phyloP scores from a whole-genome alignment of 2,329 filamentous ascomycete species.

The Knufia fluminis region DNA sequence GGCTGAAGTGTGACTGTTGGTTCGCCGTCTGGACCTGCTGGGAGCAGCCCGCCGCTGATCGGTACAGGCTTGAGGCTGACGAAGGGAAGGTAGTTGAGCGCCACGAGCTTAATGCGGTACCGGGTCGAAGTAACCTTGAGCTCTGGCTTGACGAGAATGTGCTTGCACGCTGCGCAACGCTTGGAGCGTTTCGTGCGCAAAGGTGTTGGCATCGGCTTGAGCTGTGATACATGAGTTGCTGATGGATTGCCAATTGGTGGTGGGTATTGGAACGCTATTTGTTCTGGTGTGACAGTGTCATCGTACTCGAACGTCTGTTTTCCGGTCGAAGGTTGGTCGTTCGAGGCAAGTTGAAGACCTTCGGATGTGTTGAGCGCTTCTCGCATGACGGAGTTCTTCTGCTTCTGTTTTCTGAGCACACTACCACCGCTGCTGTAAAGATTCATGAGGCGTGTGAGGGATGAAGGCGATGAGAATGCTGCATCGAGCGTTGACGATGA shows the following conservation, averaged over 20 bases:
- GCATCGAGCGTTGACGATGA: constrained; percentile 40
- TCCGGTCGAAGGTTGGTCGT: constrained; percentile 33
- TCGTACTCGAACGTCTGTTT: constrained; percentile 12
- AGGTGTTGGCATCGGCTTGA: constrained; percentile 72
- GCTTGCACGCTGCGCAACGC: constrained; percentile 81
- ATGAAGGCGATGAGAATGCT: constrained; percentile 60
- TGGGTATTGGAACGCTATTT: constrained; percentile 40
- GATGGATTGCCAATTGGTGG: constrained; percentile 30
- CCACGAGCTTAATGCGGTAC: constrained; percentile 86
- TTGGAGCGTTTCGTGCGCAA: constrained; percentile 89
- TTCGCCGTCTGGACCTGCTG: constrained; percentile 22
- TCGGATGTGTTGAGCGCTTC: constrained; percentile 65
- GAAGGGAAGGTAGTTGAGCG: constrained; percentile 76
- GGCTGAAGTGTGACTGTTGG: constrained; percentile 40
- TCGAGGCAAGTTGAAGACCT: constrained; percentile 57
- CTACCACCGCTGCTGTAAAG: constrained; percentile 61
- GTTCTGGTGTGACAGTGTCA: constrained; percentile 15
- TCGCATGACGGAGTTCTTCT: constrained; percentile 64
- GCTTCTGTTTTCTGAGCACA: constrained; percentile 50
- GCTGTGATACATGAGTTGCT: constrained; percentile 58
- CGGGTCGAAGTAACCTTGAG: constrained; percentile 79
- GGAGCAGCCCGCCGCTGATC: constrained; percentile 23
- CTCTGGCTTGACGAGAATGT: constrained; percentile 92
- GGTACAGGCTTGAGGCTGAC: constrained; percentile 55
- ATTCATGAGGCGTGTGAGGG: constrained; percentile 81